phyloP scores from a whole-genome alignment of 2,329 filamentous ascomycete genomes.

The Alternaria burnsii region DNA sequence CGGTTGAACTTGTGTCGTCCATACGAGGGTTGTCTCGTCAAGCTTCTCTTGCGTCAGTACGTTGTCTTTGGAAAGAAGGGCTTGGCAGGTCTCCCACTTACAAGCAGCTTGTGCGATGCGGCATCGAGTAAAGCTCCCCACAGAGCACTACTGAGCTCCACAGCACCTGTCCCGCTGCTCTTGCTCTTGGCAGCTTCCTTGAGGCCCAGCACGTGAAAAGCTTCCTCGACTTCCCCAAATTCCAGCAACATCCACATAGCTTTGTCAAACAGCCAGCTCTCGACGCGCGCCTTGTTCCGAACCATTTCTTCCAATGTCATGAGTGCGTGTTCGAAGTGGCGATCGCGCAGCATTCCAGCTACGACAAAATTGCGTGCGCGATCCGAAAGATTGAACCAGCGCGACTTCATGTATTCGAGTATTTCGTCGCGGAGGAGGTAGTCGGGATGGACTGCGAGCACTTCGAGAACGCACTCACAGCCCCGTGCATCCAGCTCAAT shows the following conservation, averaged over 20 bases:
- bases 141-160: slow-evolving; percentile 60
- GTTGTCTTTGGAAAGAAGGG: background rate
- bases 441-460: slow-evolving; percentile 84
- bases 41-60: slow-evolving; percentile 55
- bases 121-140: slow-evolving; percentile 79
- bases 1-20: slow-evolving; percentile 71
- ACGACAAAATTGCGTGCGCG: slow-evolving; percentile 73
- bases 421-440: slow-evolving; percentile 77
- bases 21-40: slow-evolving; percentile 72
- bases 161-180: slow-evolving; percentile 29
- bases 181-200: slow-evolving; percentile 43
- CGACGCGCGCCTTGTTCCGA: slow-evolving; percentile 62
- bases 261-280: slow-evolving; percentile 80
- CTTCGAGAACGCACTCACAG: slow-evolving; percentile 76
- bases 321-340: slow-evolving; percentile 82
- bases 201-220: slow-evolving; percentile 69
- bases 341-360: slow-evolving; percentile 79
- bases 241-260: slow-evolving; percentile 78
- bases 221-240: slow-evolving; percentile 78
- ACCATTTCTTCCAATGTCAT: slow-evolving; percentile 73
- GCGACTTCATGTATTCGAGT: slow-evolving; percentile 74
- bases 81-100: slow-evolving; percentile 31
- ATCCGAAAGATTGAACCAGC: slow-evolving; percentile 72
- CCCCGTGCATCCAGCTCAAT: slow-evolving; percentile 71
- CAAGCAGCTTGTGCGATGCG: slow-evolving; percentile 71